phyloP scores from a whole-genome alignment of 2,329 filamentous ascomycete species.

The Fusarium hainanense region DNA sequence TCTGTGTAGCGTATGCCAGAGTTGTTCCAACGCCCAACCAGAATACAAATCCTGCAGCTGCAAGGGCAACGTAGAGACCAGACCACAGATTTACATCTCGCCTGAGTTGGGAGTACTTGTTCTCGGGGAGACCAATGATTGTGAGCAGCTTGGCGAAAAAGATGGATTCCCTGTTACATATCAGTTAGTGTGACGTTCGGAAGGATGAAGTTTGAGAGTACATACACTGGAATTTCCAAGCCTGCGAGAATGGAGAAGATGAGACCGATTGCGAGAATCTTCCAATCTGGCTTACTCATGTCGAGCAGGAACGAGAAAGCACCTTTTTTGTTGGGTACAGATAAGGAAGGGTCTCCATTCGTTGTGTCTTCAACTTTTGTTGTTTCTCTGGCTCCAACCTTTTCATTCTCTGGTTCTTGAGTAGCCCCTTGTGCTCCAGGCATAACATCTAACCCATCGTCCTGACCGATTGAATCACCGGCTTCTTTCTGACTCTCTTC shows the following conservation, averaged over 20 bases:
- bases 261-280: neutral
- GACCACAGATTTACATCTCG: neutral
- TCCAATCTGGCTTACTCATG: neutral
- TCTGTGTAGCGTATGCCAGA: neutral
- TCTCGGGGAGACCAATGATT: neutral
- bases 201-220: neutral
- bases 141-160: slow-evolving; percentile 3
- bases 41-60: neutral
- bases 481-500: slow-evolving; percentile 47
- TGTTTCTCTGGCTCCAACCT: neutral
- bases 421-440: neutral
- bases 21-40: neutral
- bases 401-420: neutral
- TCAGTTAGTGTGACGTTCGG: neutral
- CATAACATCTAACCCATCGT: slow-evolving; percentile 26
- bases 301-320: neutral
- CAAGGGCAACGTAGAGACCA: neutral
- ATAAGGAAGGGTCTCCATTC: neutral
- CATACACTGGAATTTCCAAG: neutral
- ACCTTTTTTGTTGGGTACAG: neutral
- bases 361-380: neutral
- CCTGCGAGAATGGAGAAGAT: neutral
- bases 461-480: slow-evolving; percentile 11
- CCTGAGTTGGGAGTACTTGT: neutral
- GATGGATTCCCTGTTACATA: neutral